A percentile compares a stretch with the other conserved stretches of the same genome.
Conservation (phyloP, 306 rosid genomes). For the Chamaecrista fasciculata region DNA sequence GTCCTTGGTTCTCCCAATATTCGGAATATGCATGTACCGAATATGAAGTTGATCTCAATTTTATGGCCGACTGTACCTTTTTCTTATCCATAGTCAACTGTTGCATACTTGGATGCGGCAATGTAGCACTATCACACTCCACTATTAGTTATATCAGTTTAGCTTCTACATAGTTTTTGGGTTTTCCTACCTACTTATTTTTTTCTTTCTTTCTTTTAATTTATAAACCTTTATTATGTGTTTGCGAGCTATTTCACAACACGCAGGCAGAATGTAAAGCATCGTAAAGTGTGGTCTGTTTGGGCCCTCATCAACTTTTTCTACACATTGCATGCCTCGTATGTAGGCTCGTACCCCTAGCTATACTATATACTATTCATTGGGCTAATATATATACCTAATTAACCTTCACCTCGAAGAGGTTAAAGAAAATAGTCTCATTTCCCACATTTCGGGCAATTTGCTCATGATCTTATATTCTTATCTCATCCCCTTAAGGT, state of each 20-base stretch:
- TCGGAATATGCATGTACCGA: conserved; percentile 2
- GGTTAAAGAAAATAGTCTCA: background rate
- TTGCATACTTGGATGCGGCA: background rate
- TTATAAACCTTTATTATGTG: background rate
- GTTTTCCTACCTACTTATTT: background rate
- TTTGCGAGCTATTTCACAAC: background rate
- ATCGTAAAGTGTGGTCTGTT: background rate
- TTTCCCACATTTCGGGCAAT: background rate
- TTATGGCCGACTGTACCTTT: background rate
- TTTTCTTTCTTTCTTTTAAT: background rate
- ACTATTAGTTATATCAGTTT: background rate
- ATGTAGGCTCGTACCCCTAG: no score
- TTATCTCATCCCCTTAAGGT: background rate
- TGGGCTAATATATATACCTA: background rate
- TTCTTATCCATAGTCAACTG: conserved; percentile 4
- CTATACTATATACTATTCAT: background rate
- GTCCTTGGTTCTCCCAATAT: background rate
- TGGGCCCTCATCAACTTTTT: background rate
- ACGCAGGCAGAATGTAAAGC: background rate
- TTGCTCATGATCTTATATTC: background rate
- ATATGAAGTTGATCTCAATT: background rate
- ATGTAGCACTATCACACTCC: background rate
- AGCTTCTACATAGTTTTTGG: background rate
- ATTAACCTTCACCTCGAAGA: background rate
- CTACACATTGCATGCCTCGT: background rate